Evolutionary conservation across 306 rosid genomes (phyloP).

Genomic region (Vigna radiata): DNA sequence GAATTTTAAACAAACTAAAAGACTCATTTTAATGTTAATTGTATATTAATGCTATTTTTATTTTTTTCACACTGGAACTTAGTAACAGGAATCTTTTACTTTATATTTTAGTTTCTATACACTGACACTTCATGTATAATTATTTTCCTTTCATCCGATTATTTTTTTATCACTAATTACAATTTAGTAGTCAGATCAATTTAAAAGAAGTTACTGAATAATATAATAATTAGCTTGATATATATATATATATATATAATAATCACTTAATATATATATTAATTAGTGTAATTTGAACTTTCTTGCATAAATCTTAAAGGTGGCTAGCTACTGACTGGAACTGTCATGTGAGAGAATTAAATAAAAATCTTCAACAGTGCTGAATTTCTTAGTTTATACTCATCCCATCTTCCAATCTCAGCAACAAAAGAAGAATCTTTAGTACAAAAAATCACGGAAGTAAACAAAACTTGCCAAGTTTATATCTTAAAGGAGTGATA

Average conservation of each 20-base stretch:
- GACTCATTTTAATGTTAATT: too few relatives aligned
- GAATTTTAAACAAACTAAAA: too few relatives aligned
- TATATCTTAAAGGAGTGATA: slow-evolving; percentile 7
- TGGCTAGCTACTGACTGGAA: background rate
- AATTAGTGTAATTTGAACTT: too few relatives aligned
- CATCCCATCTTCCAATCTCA: slow-evolving; percentile 37
- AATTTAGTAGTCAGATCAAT: too few relatives aligned
- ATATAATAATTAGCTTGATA: too few relatives aligned
- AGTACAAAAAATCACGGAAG: slow-evolving; percentile 9
- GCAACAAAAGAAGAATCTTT: slow-evolving; percentile 50
- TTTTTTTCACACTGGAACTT: background rate
- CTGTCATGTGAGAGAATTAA: slow-evolving; percentile 37
- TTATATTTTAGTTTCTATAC: background rate
- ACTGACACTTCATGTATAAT: background rate
- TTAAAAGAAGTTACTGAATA: too few relatives aligned
- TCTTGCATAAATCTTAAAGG: too few relatives aligned
- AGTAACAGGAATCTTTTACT: background rate
- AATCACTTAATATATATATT: too few relatives aligned
- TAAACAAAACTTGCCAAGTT: slow-evolving; percentile 37
- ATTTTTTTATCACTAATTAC: too few relatives aligned
- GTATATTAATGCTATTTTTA: too few relatives aligned
- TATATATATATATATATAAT: too few relatives aligned
- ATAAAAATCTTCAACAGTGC: slow-evolving; percentile 17
- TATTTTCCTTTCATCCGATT: too few relatives aligned
- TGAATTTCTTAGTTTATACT: slow-evolving; percentile 39